Conservation (phyloP, 2,329 filamentous ascomycete genomes). For the Aspergillus versicolor region DNA sequence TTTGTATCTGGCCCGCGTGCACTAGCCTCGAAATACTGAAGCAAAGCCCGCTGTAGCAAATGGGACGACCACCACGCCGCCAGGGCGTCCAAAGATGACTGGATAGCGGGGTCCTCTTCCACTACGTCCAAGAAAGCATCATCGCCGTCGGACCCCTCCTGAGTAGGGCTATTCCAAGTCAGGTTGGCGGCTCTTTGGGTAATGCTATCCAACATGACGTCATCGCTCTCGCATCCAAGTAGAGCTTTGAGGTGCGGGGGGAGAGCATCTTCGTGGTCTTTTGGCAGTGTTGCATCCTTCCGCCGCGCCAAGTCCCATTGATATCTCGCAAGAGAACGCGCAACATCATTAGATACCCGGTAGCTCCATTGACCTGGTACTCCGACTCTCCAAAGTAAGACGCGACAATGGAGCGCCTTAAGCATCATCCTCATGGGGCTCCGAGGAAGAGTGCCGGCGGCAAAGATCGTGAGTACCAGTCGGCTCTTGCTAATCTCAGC, state of each 20-base stretch:
- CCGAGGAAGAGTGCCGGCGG: constrained; percentile 80
- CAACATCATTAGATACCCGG: constrained; percentile 65
- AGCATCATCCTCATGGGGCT: constrained; percentile 84
- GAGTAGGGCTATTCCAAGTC: constrained; percentile 79
- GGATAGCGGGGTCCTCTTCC: constrained; percentile 79
- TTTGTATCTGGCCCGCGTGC: constrained; percentile 48
- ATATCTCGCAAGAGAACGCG: constrained; percentile 69
- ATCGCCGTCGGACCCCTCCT: constrained; percentile 60
- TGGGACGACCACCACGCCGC: constrained; percentile 87
- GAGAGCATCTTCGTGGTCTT: constrained; percentile 63
- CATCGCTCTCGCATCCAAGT: constrained; percentile 75
- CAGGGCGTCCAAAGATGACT: constrained; percentile 83
- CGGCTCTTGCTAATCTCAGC: constrained; percentile 85
- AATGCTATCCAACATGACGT: constrained; percentile 74
- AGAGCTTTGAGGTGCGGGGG: constrained; percentile 75
- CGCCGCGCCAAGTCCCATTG: constrained; percentile 80
- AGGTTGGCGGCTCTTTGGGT: constrained; percentile 86
- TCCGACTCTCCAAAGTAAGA: constrained; percentile 78
- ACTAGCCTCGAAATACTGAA: constrained; percentile 58
- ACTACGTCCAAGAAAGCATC: constrained; percentile 78
- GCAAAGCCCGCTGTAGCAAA: constrained; percentile 67
- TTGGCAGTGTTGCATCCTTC: constrained; percentile 49
- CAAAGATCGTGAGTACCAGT: constrained; percentile 79
- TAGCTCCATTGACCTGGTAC: constrained; percentile 65
- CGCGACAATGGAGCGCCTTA: constrained; percentile 86